Evolutionary conservation across 768 basidiomycete genomes (phyloP).

Genomic region (Hypholoma sublateritium): DNA sequence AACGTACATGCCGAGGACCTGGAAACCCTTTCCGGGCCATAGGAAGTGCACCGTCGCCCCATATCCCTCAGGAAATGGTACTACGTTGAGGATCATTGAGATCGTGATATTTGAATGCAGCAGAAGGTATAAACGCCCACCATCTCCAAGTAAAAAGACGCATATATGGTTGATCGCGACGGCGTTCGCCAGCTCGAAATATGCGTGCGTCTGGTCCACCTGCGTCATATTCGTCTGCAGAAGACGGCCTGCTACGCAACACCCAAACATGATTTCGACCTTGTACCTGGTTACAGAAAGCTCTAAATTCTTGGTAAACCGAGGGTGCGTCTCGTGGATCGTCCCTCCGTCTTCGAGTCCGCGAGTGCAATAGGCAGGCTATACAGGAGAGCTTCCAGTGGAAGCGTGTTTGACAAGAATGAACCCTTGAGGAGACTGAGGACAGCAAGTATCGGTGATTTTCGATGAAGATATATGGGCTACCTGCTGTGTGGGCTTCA

Average conservation of each 20-base stretch:
- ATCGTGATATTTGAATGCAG: conserved; percentile 1
- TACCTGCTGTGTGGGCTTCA: no score
- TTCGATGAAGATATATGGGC: no score
- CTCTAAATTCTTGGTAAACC: no score
- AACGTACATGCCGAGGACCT: conserved; percentile 79
- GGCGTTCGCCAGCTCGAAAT: conserved; percentile 72
- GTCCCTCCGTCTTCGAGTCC: no score
- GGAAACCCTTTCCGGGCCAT: conserved; percentile 87
- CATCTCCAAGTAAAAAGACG: conserved; percentile 79
- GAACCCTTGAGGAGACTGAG: no score
- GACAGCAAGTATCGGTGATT: no score
- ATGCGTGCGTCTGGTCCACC: conserved; percentile 80
- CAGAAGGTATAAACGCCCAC: conserved; percentile 36
- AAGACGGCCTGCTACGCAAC: conserved; percentile 74
- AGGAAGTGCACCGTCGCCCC: conserved; percentile 84
- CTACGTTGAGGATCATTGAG: conserved; percentile 27
- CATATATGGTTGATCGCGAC: conserved; percentile 81
- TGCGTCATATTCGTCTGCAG: conserved; percentile 81
- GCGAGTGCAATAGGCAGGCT: no score
- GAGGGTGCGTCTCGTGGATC: no score
- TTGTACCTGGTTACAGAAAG: no score
- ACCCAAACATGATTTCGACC: conserved; percentile 64
- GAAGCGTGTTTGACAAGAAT: no score
- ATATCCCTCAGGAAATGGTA: conserved; percentile 82
- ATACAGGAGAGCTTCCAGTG: no score